Base-by-base conservation (phyloP, 495 filamentous ascomycete species). In the Jackrogersella multiformis region DNA sequence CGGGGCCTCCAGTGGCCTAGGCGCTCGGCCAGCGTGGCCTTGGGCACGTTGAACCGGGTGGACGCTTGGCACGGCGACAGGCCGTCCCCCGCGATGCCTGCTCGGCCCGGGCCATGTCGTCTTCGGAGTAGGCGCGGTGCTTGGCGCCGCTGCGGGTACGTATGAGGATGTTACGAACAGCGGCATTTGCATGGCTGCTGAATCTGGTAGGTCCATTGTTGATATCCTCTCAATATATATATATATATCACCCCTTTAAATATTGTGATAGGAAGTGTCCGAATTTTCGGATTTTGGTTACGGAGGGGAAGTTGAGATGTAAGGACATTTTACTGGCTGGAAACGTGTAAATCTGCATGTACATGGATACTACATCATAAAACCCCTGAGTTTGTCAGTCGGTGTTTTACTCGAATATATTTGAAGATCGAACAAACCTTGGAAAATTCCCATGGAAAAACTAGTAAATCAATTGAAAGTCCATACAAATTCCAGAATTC, bases 101-200 rank as follows among this genome's bases (percentile, higher is more conserved):
- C 20, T 45, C 44, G 15, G 64, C 64, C 3, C 21, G 23, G 12
- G 28, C 44, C 65, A 68, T 68, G 32, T 68, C 58, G 7, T 57
- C 65, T 38, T 52, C 65, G 2, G 65, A 30, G 36, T 61, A 61
- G 5, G 65, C 26, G 9, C 65, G 57, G 16, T 68, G 62, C 35
- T 62, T 68, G 53, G 36, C 30, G 15, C 64, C 36, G 36, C 26
- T 57, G 12, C 57, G 62, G 1, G 56, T 12, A 16, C 15, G 34
- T 9, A 2, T 16, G 6, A 8, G 21, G 45, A 21, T 21, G 44
- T 24, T 34, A 59, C 16, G 18, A 18, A 60, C 6, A 42, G 39
- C 1, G 66, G 60, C 10, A 44, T 20, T 55, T 59, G 59, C 48
- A 36, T 60, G 5, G 20, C 23, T 30, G 55, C 10, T 15, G 46